phyloP scores from a whole-genome alignment of 345 rosid species.

The Lepidium africanum region DNA sequence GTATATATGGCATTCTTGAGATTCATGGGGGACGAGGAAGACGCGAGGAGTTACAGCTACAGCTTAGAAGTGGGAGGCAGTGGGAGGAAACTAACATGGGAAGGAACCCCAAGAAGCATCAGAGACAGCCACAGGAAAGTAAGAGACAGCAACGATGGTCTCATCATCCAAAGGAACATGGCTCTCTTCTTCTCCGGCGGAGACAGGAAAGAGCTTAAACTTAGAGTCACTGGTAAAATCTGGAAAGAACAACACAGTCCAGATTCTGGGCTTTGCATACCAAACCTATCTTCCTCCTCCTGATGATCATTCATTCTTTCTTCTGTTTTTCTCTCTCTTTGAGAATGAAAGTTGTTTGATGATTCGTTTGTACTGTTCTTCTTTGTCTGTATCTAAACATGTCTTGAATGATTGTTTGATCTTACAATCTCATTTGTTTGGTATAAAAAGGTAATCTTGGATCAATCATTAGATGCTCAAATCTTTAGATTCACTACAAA shows the following conservation, averaged over 20 bases:
- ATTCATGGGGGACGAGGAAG: conserved; percentile 92
- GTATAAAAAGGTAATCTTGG: neutral
- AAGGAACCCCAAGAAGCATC: conserved; percentile 88
- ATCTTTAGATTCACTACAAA: neutral
- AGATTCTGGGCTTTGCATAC: conserved; percentile 72
- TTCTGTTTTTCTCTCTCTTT: neutral
- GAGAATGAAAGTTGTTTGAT: conserved; percentile 25
- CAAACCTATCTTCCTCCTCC: conserved; percentile 61
- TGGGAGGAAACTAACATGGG: conserved; percentile 93
- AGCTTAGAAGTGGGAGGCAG: conserved; percentile 95
- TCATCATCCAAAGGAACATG: conserved; percentile 88
- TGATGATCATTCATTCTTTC: conserved; percentile 22
- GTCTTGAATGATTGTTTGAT: conserved; percentile 12
- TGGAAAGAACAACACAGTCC: conserved; percentile 95
- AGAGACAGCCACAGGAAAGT: conserved; percentile 91
- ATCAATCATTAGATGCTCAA: neutral
- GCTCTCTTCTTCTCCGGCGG: conserved; percentile 96
- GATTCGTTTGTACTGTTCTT: conserved; percentile 3
- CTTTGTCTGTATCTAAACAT: conserved; percentile 19
- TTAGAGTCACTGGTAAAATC: conserved; percentile 83
- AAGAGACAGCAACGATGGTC: conserved; percentile 94
- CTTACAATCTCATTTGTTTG: neutral
- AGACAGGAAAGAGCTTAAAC: conserved; percentile 91
- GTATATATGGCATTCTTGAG: conserved; percentile 99
- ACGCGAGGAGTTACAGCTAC: conserved; percentile 79